Conservation (phyloP, 2,329 filamentous ascomycete genomes). For the Colletotrichum viniferum region DNA sequence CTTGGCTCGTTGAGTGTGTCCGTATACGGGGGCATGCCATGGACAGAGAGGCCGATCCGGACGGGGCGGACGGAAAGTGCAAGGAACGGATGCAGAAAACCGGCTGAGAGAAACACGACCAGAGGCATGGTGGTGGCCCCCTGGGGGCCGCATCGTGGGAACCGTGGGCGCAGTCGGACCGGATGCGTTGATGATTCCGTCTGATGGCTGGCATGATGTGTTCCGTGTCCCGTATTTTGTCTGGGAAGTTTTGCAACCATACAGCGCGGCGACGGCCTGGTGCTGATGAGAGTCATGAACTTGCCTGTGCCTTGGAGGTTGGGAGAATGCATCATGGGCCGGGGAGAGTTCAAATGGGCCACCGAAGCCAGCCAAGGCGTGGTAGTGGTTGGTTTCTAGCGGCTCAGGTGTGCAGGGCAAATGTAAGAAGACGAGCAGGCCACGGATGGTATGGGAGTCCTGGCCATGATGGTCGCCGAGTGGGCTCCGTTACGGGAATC, state of each 20-base stretch:
- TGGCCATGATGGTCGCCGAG: neutral
- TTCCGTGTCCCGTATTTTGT: neutral
- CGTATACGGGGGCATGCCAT: neutral
- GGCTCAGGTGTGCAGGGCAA: slow-evolving; percentile 6
- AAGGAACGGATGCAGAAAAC: neutral
- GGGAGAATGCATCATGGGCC: neutral
- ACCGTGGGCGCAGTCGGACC: neutral
- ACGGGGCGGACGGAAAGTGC: neutral
- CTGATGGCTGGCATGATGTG: neutral
- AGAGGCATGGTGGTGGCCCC: neutral
- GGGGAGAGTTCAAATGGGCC: neutral
- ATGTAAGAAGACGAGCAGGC: neutral
- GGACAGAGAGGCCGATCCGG: neutral
- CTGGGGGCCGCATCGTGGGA: neutral
- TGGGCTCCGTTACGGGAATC: neutral
- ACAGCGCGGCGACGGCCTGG: neutral
- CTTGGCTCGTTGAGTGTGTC: neutral
- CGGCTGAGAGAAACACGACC: neutral
- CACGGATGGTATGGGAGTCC: slow-evolving; percentile 2
- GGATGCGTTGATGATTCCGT: neutral
- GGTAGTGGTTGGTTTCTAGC: neutral
- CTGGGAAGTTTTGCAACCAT: neutral
- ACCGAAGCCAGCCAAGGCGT: neutral
- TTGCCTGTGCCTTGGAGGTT: slow-evolving; percentile 14
- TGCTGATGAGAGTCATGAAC: slow-evolving; percentile 2